These are phyloP conservation scores for Rhodotorula sp. DNA, from an alignment of 1,284 basidiomycete genomes.

Conservation along the genomic window DNA sequence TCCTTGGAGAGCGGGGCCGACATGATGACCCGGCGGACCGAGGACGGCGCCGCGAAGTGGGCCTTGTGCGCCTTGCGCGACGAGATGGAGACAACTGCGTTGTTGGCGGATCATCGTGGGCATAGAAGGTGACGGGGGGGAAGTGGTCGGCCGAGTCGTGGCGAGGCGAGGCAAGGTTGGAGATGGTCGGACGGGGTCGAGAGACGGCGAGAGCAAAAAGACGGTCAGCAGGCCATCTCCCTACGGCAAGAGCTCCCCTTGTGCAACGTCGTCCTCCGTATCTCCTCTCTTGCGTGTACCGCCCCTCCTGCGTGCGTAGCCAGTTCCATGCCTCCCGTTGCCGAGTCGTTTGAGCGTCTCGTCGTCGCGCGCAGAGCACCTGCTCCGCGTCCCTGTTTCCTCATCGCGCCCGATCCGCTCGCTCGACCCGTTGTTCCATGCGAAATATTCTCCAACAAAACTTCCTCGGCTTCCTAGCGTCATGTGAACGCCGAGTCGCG, in stretches of 20 bases:
- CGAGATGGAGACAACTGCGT: slow-evolving; percentile 31
- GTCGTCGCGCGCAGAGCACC: too few species aligned
- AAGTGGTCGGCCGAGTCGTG: neutral
- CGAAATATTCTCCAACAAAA: neutral
- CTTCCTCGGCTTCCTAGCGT: too few species aligned
- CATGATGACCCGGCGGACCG: slow-evolving; percentile 93
- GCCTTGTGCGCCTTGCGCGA: slow-evolving; percentile 94
- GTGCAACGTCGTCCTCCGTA: neutral
- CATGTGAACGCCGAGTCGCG: neutral
- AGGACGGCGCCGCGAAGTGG: slow-evolving; percentile 87
- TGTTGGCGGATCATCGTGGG: neutral
- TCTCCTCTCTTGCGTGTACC: neutral
- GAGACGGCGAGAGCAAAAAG: too few species aligned
- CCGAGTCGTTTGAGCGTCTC: too few species aligned
- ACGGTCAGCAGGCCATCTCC: neutral
- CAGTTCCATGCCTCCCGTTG: too few species aligned
- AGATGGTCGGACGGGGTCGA: too few species aligned
- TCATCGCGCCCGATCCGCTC: neutral
- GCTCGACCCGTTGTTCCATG: too few species aligned
- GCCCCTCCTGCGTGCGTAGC: too few species aligned
- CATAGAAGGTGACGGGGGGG: neutral
- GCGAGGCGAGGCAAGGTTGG: neutral
- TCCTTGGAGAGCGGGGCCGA: slow-evolving; percentile 94
- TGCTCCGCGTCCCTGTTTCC: neutral
- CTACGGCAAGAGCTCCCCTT: neutral